Evolutionary conservation across 306 rosid species (phyloP).

Genomic region (Inga laurina): DNA sequence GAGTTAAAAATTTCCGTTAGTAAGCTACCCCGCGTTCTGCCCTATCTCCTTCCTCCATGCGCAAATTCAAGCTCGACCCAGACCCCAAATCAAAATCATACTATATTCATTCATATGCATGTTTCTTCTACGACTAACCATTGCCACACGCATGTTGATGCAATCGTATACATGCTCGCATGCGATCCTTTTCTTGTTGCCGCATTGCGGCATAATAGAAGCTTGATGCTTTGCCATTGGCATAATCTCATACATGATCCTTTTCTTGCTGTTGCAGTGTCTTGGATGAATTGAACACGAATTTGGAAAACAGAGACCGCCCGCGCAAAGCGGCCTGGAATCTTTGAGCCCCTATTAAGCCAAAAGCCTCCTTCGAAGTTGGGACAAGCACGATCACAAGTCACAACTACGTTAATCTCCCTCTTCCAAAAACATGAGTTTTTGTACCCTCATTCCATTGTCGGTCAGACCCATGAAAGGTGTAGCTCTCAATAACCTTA

Average conservation of each 20-base stretch:
- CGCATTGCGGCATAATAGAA: neutral
- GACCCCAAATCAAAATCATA: no score
- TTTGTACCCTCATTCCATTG: neutral
- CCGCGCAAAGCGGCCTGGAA: constrained; percentile 13
- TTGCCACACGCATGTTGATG: no score
- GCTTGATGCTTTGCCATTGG: neutral
- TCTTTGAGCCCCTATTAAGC: constrained; percentile 7
- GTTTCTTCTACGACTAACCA: no score
- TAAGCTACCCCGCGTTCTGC: no score
- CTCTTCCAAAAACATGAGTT: neutral
- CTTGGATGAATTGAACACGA: neutral
- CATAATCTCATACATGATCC: neutral
- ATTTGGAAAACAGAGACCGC: neutral
- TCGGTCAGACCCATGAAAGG: constrained; percentile 35
- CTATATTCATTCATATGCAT: no score
- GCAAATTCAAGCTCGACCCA: no score
- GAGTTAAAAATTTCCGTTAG: no score
- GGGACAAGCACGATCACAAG: neutral
- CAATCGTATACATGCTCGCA: neutral
- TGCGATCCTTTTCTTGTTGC: neutral
- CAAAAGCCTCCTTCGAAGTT: neutral
- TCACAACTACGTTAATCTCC: neutral
- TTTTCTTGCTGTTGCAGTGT: constrained; percentile 22
- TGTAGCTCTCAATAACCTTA: neutral
- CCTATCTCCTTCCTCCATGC: no score